Conservation (phyloP, 148 eudicot species). For the Beta vulgaris region DNA sequence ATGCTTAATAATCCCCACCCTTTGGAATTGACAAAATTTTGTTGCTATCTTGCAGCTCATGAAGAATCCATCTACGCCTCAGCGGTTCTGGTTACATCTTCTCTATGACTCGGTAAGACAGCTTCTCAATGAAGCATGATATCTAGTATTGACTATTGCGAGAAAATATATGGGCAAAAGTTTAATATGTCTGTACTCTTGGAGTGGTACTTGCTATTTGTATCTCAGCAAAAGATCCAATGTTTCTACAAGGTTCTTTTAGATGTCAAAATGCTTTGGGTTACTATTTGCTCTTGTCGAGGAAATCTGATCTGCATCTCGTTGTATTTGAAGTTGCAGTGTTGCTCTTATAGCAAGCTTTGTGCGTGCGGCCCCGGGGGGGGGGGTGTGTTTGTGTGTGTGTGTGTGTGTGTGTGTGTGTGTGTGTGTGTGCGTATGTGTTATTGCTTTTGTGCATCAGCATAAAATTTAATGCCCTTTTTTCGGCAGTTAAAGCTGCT, state of each 20-base stretch:
- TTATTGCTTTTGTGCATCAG: neutral
- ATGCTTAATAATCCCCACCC: neutral
- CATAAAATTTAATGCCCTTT: neutral
- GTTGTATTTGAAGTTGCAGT: neutral
- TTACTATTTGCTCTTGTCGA: neutral
- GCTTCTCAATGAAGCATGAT: neutral
- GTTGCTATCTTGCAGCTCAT: slow-evolving; percentile 64
- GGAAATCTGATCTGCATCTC: neutral
- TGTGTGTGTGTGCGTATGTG: neutral
- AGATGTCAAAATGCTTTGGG: neutral
- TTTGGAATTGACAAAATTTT: slow-evolving; percentile 1
- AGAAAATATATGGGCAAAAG: neutral
- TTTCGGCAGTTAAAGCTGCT: slow-evolving; percentile 68
- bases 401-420: too few relatives aligned
- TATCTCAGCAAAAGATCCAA: neutral
- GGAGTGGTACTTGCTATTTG: neutral
- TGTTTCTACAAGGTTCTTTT: too few relatives aligned
- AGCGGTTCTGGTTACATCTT: slow-evolving; percentile 88
- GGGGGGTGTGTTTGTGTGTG: too few relatives aligned
- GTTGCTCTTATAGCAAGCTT: neutral
- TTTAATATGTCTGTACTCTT: neutral
- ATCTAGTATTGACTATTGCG: neutral
- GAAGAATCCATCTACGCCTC: slow-evolving; percentile 95
- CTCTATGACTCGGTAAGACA: slow-evolving; percentile 76
- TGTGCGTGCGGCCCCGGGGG: too few relatives aligned